These are phyloP conservation scores for Haplosporangium sp. DNA, from an alignment of 371 early-diverging fungal species.

Conservation along the genomic window DNA sequence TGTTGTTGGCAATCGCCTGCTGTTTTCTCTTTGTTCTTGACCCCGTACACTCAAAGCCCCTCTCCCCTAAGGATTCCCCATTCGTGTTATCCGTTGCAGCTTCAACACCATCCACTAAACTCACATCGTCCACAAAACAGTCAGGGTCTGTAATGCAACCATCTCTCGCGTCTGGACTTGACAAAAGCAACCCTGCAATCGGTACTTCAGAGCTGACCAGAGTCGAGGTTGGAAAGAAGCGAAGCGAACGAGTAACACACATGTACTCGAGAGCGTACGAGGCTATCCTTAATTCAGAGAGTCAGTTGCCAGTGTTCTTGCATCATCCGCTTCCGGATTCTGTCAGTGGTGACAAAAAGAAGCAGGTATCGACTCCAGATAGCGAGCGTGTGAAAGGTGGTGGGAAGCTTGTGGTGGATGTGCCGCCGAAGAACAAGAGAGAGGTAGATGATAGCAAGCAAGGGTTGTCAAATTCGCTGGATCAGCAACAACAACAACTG, in stretches of 20 bases:
- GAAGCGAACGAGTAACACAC: background rate
- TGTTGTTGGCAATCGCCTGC: too few relatives aligned
- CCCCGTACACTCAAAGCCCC: too few relatives aligned
- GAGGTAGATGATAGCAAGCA: background rate
- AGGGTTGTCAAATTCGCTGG: background rate
- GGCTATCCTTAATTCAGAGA: constrained; percentile 37
- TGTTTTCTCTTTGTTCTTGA: too few relatives aligned
- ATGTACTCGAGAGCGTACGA: constrained; percentile 23
- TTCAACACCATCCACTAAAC: too few relatives aligned
- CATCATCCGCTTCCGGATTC: constrained; percentile 11
- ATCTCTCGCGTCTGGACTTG: too few relatives aligned
- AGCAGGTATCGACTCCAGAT: background rate
- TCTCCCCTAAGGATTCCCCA: too few relatives aligned
- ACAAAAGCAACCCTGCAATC: background rate
- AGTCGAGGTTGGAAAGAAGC: background rate
- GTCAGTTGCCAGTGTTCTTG: constrained; percentile 35
- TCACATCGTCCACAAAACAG: too few relatives aligned
- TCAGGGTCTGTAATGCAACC: too few relatives aligned
- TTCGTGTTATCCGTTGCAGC: too few relatives aligned
- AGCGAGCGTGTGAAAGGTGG: background rate
- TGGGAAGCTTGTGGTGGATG: background rate
- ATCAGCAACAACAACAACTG: background rate
- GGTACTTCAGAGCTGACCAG: background rate
- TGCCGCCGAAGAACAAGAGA: too few relatives aligned
- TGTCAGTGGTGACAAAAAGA: background rate